Percentiles rank a stretch among this genome's conserved stretches.
phyloP scores from a whole-genome alignment of 139 green algal species.

The Bryopsis sp. region DNA sequence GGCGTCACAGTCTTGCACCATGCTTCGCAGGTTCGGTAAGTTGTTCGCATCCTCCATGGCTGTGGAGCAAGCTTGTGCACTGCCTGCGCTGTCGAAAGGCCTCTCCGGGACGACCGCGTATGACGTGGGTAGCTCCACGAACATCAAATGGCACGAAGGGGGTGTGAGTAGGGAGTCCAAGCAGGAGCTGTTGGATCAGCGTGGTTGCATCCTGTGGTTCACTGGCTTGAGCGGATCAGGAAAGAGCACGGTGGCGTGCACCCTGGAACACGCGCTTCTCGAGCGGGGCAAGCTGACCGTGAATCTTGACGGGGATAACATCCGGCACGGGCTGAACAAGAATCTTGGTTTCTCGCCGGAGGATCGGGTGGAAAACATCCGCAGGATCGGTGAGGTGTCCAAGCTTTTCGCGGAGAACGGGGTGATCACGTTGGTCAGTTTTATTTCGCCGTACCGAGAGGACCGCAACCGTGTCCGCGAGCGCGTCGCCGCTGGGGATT shows the following conservation, averaged over 20 bases:
- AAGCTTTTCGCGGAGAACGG: constrained; percentile 86
- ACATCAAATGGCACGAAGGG: constrained; percentile 89
- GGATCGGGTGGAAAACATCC: constrained; percentile 91
- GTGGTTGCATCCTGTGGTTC: constrained; percentile 84
- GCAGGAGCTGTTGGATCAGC: constrained; percentile 71
- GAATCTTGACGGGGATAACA: constrained; percentile 91
- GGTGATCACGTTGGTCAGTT: constrained; percentile 82
- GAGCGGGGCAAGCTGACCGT: constrained; percentile 58
- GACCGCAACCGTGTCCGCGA: constrained; percentile 61
- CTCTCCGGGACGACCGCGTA: constrained; percentile 39
- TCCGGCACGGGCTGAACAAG: constrained; percentile 85
- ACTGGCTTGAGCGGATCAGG: constrained; percentile 71
- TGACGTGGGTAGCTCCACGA: constrained; percentile 68
- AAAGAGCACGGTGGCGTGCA: constrained; percentile 70
- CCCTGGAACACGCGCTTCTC: constrained; percentile 47
- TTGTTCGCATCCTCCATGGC: too few species aligned
- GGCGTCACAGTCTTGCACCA: too few species aligned
- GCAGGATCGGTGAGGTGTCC: constrained; percentile 82
- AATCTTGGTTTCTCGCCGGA: constrained; percentile 79
- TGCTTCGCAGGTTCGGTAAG: too few species aligned
- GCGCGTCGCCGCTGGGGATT: constrained; percentile 49
- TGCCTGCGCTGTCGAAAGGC: neutral
- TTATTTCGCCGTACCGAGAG: constrained; percentile 85
- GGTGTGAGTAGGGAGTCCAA: constrained; percentile 49
- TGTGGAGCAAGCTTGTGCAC: too few species aligned